Conservation (phyloP, 2,329 filamentous ascomycete genomes). For the Dactylellina parvicollis region DNA sequence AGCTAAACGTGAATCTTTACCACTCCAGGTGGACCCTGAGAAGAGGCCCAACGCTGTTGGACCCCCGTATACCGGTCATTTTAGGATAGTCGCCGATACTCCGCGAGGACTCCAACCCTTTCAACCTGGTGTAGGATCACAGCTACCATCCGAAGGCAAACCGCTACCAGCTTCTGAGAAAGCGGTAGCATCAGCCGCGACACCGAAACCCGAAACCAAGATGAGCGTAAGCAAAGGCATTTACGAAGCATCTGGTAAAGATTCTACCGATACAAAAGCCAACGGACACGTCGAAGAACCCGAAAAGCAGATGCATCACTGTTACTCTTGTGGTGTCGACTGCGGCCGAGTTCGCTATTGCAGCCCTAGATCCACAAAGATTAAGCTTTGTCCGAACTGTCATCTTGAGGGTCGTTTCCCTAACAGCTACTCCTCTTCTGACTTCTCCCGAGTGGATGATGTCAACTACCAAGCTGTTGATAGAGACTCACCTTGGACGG, state of each 20-base stretch:
- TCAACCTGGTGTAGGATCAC: slow-evolving; percentile 84
- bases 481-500: slow-evolving; percentile 87
- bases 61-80: slow-evolving; percentile 96
- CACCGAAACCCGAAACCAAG: slow-evolving; percentile 82
- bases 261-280: slow-evolving; percentile 76
- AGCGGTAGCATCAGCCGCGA: slow-evolving; percentile 72
- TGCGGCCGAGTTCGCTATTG: slow-evolving; percentile 79
- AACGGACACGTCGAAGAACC: slow-evolving; percentile 68
- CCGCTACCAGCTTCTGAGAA: slow-evolving; percentile 75
- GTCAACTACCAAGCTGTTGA: slow-evolving; percentile 83
- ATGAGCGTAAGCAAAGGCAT: slow-evolving; percentile 94
- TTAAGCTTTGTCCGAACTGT: slow-evolving; percentile 88
- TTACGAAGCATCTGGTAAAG: slow-evolving; percentile 90
- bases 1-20: slow-evolving; percentile 53
- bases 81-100: slow-evolving; percentile 94
- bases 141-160: slow-evolving; percentile 69
- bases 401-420: slow-evolving; percentile 86
- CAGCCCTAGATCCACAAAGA: slow-evolving; percentile 69
- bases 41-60: slow-evolving; percentile 94
- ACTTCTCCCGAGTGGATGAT: slow-evolving; percentile 91
- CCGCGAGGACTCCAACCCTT: slow-evolving; percentile 93
- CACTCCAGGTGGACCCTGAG: slow-evolving; percentile 85
- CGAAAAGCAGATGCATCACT: slow-evolving; percentile 75
- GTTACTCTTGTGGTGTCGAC: slow-evolving; percentile 90
- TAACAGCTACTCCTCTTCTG: slow-evolving; percentile 76